Evolutionary conservation across 495 filamentous ascomycete species (phyloP).

Genomic region (Lasiosphaeria ovina): DNA sequence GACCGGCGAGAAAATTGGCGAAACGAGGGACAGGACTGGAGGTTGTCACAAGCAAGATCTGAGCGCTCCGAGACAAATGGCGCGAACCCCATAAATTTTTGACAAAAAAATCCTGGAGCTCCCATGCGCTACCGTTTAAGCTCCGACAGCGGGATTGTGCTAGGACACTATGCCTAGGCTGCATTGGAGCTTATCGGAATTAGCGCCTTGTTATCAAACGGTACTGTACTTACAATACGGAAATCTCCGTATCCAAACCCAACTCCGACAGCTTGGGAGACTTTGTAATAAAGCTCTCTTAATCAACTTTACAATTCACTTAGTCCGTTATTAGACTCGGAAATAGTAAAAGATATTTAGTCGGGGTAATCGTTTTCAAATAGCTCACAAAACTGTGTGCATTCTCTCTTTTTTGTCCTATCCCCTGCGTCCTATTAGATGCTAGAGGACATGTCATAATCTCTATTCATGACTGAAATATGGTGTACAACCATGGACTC

Average conservation of each 20-base stretch:
- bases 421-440: too few species aligned
- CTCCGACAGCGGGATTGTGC: slow-evolving; percentile 24
- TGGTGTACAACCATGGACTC: background rate
- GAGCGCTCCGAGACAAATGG: slow-evolving; percentile 3
- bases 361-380: too few species aligned
- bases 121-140: slow-evolving; percentile 5
- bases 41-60: background rate
- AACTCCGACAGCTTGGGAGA: too few species aligned
- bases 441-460: background rate
- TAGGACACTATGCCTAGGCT: background rate
- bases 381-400: too few species aligned
- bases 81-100: slow-evolving; percentile 9
- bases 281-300: too few species aligned
- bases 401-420: too few species aligned
- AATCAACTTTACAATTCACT: too few species aligned
- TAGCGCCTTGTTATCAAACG: slow-evolving; percentile 17
- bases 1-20: background rate
- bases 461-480: background rate
- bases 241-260: background rate
- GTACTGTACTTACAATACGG: background rate
- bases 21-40: background rate
- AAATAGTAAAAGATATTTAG: too few species aligned
- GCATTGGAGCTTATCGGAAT: slow-evolving; percentile 13
- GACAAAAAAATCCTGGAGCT: slow-evolving; percentile 15
- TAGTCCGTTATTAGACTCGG: too few species aligned